phyloP scores from a whole-genome alignment of 73 alveolate genomes.

The Paraurostyla sp. region DNA sequence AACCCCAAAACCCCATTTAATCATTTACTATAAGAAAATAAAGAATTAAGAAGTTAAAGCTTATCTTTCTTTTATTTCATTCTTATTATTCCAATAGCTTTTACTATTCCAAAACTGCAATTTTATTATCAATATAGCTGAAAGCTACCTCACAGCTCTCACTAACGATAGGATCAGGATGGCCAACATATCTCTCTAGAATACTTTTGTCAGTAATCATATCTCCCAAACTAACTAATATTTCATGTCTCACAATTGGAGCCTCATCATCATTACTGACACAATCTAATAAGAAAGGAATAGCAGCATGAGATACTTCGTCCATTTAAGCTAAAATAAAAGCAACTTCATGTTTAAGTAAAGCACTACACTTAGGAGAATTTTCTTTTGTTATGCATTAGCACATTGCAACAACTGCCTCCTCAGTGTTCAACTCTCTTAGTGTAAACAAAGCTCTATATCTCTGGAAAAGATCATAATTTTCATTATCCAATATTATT shows the following conservation, averaged over 20 bases:
- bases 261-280: constrained; percentile 70
- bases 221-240: constrained; percentile 69
- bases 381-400: constrained; percentile 61
- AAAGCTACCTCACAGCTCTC: constrained; percentile 71
- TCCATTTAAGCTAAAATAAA: constrained; percentile 82
- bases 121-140: constrained; percentile 59
- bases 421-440: constrained; percentile 78
- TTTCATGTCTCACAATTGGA: constrained; percentile 76
- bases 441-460: constrained; percentile 81
- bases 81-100: not conserved
- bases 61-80: constrained; percentile 50
- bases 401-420: constrained; percentile 73
- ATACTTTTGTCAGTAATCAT: constrained; percentile 61
- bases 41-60: too few species aligned
- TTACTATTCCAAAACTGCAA: constrained; percentile 31
- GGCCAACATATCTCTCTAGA: constrained; percentile 26
- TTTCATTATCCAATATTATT: constrained; percentile 63
- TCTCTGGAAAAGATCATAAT: constrained; percentile 67
- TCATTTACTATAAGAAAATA: too few species aligned
- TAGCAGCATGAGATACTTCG: constrained; percentile 38
- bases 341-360: constrained; percentile 84
- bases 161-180: constrained; percentile 64
- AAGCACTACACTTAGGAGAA: constrained; percentile 62
- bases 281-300: constrained; percentile 63
- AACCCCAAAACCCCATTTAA: too few species aligned